Evolutionary conservation across 345 rosid species (phyloP), one percentile per base, ranked within the genome.

Genomic region (Passiflora organensis): DNA sequence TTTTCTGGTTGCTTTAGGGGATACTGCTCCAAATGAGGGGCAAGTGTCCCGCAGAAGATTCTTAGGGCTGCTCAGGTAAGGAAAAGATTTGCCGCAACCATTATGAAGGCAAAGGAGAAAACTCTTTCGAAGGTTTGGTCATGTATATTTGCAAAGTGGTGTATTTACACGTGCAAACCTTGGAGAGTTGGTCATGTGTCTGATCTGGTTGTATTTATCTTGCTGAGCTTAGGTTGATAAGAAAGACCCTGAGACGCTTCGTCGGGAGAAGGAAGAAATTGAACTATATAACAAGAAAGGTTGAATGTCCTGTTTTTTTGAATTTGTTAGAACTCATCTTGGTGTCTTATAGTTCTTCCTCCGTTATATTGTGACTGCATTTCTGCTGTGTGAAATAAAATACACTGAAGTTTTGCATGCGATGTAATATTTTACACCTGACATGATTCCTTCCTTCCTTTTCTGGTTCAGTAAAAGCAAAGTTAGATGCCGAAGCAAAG

Each of bases 401-500:
- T n/a, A n/a, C n/a, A n/a, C n/a, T n/a, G n/a, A n/a, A n/a, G n/a
- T n/a, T n/a, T n/a, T 44, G 37, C 32, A n/a, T 56, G 67, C 34
- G 8, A 28, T 28, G 34, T 2, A 28, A 28, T 8, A 28, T 28
- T 28, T 8, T 28, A 28, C 5, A 2, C 3, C 34, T 28, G 34
- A 6, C 13, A 41, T 41, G 13, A 41, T 41, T 4, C 4, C 9
- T 15, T 41, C 9, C 13, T 41, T 13, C 10, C 22, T 51, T 15
- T 43, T 1, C 52, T 22, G n/a, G 18, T 12, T 14, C 68, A 91
- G 97, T 85, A 58, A 87, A 83, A 76, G 76, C 82, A 44, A 77
- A 84, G 62, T 54, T 91, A 54, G 87, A 80, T 73, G 91, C 91
- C 9, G 95, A 85, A 73, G 97, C 87, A 19, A 82, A 74, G 69